Percentiles rank a stretch among this genome's conserved stretches.
phyloP scores from a whole-genome alignment of 441 rosid species.

The Pelargonium cotyledonis region DNA sequence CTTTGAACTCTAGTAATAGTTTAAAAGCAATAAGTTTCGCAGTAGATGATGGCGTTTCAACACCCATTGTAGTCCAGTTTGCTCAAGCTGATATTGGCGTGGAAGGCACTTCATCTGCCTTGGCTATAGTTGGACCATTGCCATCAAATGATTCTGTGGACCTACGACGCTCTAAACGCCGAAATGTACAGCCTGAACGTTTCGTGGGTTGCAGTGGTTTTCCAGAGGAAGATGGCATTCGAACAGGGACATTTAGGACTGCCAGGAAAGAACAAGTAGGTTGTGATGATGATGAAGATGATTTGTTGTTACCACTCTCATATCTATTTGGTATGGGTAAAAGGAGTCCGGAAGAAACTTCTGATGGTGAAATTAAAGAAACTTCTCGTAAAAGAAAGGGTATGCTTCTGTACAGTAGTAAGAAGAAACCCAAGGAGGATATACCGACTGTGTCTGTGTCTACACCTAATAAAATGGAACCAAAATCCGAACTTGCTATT shows the following conservation, averaged over 20 bases:
- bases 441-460: constrained; percentile 15
- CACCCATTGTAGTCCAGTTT: constrained; percentile 38
- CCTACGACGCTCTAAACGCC: constrained; percentile 73
- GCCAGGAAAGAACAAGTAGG: constrained; percentile 34
- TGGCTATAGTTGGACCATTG: constrained; percentile 19
- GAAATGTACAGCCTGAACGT: constrained; percentile 64
- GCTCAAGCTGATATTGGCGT: constrained; percentile 24
- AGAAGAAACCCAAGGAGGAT: constrained; percentile 20
- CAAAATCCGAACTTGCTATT: constrained; percentile 35
- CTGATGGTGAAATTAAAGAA: neutral
- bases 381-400: constrained; percentile 14
- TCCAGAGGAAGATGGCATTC: constrained; percentile 34
- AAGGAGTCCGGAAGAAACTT: neutral
- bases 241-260: constrained; percentile 35
- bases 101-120: constrained; percentile 21
- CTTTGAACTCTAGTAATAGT: constrained; percentile 20
- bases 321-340: constrained; percentile 26
- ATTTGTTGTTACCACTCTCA: constrained; percentile 47
- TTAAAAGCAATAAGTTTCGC: constrained; percentile 42
- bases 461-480: constrained; percentile 22
- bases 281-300: constrained; percentile 22
- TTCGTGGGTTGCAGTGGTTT: constrained; percentile 45
- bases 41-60: constrained; percentile 37
- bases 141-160: constrained; percentile 33
- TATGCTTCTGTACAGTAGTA: constrained; percentile 19